Base-by-base conservation (phyloP, 2,329 filamentous ascomycete species). In the Periconia macrospinosa region DNA sequence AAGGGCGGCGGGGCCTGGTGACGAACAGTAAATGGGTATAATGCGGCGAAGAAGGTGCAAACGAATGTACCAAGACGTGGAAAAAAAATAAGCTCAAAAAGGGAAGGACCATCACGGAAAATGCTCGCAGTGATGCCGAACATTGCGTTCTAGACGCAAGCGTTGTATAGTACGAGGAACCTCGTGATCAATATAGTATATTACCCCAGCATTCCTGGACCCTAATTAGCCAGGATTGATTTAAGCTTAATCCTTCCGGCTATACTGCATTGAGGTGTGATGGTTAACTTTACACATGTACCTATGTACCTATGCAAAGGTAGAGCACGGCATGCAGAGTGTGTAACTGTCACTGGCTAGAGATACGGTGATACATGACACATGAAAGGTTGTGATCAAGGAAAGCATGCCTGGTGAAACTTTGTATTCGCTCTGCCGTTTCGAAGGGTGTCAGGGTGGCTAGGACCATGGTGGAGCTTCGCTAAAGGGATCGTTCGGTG, bases 1-100 rank as follows among this genome's bases (percentile, higher is more conserved):
- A 50, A 66, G 70, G 19, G 61, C 66, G 59, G 63, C 67, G 27
- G 69, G 65, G 42, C 68, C 69, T 45, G 66, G 65, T 14, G 65
- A 61, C 37, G 65, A 57, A 43, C 53, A 63, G 49, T 63, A 48
- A 62, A 53, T 45, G 55, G 40, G 41, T 9, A 18, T 17, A 13
- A 40, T 41, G 33, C 6, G 33, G 15, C 19, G 15, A n/a, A 14
- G 30, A 20, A 49, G 33, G 47, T 41, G 45, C 49, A 40, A 52
- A 30, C 33, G 47, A 47, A 30, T 23, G 43, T 49, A 47, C 37
- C 37, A 49, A 27, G 30, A 49, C 23, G 33, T n/a, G n/a, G n/a
- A n/a, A 18, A 35, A 27, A 45, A 19, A 47, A 50, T 40, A 33
- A 48, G 10, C n/a, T 44, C 40, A 43, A 30, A 46, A 49, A 20